Conservation (phyloP, 805 yeast species). For the Metschnikowia similis region DNA sequence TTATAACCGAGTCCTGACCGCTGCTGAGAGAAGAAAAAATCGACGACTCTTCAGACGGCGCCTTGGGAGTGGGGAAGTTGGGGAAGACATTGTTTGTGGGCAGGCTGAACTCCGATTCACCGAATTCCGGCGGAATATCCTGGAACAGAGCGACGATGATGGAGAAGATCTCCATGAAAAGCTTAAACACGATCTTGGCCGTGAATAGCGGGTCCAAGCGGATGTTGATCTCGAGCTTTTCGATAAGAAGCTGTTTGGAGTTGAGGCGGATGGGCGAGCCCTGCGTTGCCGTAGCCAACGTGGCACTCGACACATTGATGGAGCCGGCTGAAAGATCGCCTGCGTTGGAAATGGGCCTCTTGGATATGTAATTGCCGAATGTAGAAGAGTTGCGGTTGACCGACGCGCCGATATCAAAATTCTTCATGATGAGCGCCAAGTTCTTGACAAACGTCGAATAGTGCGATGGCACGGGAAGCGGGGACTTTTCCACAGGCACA, state of each 20-base stretch:
- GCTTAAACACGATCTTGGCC: constrained; percentile 30
- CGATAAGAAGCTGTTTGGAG: constrained; percentile 39
- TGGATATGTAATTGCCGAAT: not conserved
- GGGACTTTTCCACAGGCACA: not conserved
- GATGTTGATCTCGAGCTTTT: constrained; percentile 42
- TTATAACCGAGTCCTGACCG: constrained; percentile 19
- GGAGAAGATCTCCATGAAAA: constrained; percentile 25
- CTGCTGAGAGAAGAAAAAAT: constrained; percentile 31
- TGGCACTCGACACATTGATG: constrained; percentile 3
- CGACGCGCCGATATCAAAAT: constrained; percentile 34
- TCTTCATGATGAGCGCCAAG: constrained; percentile 31
- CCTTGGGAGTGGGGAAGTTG: not conserved
- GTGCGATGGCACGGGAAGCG: constrained; percentile 14
- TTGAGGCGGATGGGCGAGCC: constrained; percentile 38
- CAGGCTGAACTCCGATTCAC: constrained; percentile 3
- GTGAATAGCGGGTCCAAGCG: constrained; percentile 37
- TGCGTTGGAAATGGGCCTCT: not conserved
- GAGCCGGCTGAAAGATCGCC: constrained; percentile 3
- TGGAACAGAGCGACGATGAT: constrained; percentile 25
- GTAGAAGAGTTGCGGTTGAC: constrained; percentile 2
- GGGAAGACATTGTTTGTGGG: not conserved
- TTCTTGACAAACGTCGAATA: constrained; percentile 34
- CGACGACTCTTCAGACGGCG: constrained; percentile 28
- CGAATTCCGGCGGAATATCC: not conserved
- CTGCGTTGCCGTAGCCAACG: constrained; percentile 8